Percentiles rank a stretch among this genome's conserved stretches.
phyloP scores from a whole-genome alignment of 1,284 basidiomycete species.

The Puccinia hordei region DNA sequence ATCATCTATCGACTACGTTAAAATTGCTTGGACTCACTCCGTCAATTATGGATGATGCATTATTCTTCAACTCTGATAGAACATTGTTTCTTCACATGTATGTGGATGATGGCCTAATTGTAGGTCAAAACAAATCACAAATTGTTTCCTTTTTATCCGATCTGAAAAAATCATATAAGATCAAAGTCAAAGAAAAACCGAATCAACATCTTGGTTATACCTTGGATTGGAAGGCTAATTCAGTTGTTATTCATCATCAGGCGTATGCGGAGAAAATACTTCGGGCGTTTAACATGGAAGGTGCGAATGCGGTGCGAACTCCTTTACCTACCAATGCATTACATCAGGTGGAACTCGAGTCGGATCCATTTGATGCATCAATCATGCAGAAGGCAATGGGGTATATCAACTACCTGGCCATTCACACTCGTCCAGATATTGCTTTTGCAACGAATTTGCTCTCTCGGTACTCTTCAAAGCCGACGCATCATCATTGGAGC shows the following conservation, averaged over 20 bases:
- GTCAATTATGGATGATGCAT: background rate
- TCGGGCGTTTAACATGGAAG: background rate
- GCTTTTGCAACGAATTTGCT: slow-evolving; percentile 10
- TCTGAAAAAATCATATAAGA: no score
- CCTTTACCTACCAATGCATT: background rate
- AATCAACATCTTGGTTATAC: no score
- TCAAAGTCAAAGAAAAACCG: no score
- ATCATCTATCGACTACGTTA: no score
- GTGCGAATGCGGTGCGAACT: background rate
- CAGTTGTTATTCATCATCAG: no score
- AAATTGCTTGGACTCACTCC: background rate
- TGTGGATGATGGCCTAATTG: no score
- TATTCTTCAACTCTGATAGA: background rate
- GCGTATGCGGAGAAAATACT: no score
- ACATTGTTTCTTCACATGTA: background rate
- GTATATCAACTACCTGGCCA: slow-evolving; percentile 11
- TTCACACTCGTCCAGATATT: slow-evolving; percentile 29
- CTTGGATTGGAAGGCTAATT: no score
- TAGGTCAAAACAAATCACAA: no score
- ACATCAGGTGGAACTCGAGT: background rate
- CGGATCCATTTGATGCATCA: background rate
- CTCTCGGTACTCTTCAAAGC: background rate
- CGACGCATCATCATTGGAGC: slow-evolving; percentile 6
- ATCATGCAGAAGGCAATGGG: slow-evolving; percentile 21
- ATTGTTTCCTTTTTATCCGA: no score